phyloP scores from a whole-genome alignment of 2,329 filamentous ascomycete genomes.

The Colletotrichum nymphaeae region DNA sequence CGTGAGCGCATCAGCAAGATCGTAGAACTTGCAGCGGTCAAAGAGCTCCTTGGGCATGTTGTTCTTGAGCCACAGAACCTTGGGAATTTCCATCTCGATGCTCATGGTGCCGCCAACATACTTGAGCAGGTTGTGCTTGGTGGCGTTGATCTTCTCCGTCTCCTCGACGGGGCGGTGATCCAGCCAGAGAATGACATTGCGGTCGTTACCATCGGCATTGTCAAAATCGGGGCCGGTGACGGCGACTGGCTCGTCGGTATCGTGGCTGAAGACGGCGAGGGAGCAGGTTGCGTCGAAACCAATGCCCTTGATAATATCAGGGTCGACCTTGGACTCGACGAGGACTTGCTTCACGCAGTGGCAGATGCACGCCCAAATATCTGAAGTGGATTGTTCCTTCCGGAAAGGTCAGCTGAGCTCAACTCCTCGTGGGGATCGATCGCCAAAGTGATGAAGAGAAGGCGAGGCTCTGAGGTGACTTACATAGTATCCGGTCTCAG shows the following conservation, averaged over 20 bases:
- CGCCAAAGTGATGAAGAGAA: not conserved
- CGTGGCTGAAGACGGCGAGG: slow-evolving; percentile 87
- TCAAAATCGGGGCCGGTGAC: slow-evolving; percentile 87
- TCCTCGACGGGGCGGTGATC: slow-evolving; percentile 93
- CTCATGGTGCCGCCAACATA: slow-evolving; percentile 99
- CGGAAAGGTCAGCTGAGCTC: slow-evolving; percentile 13
- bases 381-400: slow-evolving; percentile 94
- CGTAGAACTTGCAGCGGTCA: slow-evolving; percentile 95
- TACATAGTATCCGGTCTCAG: slow-evolving; percentile 80
- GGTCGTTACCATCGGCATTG: slow-evolving; percentile 81
- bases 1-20: slow-evolving; percentile 91
- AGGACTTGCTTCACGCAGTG: slow-evolving; percentile 86
- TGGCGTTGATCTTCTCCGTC: slow-evolving; percentile 93
- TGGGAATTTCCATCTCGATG: slow-evolving; percentile 99
- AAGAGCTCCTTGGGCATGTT: slow-evolving; percentile 95
- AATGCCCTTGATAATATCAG: slow-evolving; percentile 83
- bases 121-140: slow-evolving; percentile 89
- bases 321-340: slow-evolving; percentile 82
- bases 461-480: slow-evolving; percentile 37
- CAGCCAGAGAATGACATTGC: slow-evolving; percentile 97
- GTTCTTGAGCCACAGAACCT: slow-evolving; percentile 98
- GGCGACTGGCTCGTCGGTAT: slow-evolving; percentile 90
- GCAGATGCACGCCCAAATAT: slow-evolving; percentile 98
- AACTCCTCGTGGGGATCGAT: not conserved
- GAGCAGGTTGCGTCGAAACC: slow-evolving; percentile 99